Base-by-base conservation (phyloP, 768 basidiomycete genomes). In the Gymnopilus dilepis region DNA sequence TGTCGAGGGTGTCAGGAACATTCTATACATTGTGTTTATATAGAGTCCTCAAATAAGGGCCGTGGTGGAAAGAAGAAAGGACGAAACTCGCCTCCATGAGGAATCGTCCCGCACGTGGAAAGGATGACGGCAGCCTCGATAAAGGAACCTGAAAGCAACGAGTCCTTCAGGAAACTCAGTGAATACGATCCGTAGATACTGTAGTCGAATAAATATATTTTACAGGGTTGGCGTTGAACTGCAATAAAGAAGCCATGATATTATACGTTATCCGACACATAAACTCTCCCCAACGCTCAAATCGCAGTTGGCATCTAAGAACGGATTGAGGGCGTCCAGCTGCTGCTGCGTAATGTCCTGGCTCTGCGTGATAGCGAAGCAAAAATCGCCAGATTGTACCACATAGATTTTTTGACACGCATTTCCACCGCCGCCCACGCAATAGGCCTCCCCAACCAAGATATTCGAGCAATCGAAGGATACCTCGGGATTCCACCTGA, bases 401-500 rank as follows among this genome's bases (percentile, higher is more conserved):
- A 54, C 52, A 45, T 58, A 63, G 21, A 55, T 53, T 34, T 63
- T 63, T 31, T 41, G 30, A 34, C 56, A 63, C 6, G 57, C 42
- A 40, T 52, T 43, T 45, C 56, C 56, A 38, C 61, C 61, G 26
- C 61, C 61, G 40, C 51, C 52, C 2, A 63, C 61, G 33, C 61
- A 63, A 48, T 63, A 63, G 9, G 61, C 61, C 22, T 58, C 56
- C 17, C 61, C 61, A 28, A 63, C 50, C 22, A 47, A 33, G 33
- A 63, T 63, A 40, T 58, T 63, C 33, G 61, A 56, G 59, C 68
- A 69, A 30, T 60, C 58, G 22, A 33, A 30, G 17, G 43, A 65
- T 21, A 72, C 58, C 41, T 66, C 67, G n/a, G 71, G 66, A 55
- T 72, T 72, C 69, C 65, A 64, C 28, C 61, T 48, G 42, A 69